Percentiles rank a stretch among this genome's conserved stretches.
These are phyloP conservation scores for Pichia sp. DNA, from an alignment of 1,139 yeast genomes.

Conservation along the genomic window DNA sequence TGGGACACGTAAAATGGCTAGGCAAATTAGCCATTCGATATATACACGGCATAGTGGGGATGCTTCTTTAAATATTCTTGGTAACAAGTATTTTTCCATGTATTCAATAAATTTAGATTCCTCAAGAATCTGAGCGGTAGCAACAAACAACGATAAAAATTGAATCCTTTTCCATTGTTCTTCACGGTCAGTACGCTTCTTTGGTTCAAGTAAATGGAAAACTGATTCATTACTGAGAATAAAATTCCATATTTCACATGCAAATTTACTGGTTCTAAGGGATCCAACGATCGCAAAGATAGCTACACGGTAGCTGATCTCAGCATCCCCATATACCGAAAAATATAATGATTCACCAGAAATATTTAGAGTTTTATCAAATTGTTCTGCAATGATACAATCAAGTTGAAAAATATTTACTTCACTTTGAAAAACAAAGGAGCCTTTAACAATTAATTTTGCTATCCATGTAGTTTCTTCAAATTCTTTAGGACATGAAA, in stretches of 20 bases:
- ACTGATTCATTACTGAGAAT: constrained; percentile 38
- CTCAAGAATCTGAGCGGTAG: constrained; percentile 31
- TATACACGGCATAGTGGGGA: constrained; percentile 73
- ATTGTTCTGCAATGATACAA: constrained; percentile 45
- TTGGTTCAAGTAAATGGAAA: constrained; percentile 42
- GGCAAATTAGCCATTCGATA: constrained; percentile 71
- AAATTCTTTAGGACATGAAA: constrained; percentile 30
- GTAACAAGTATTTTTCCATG: constrained; percentile 26
- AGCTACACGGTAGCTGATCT: constrained; percentile 48
- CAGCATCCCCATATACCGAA: constrained; percentile 53
- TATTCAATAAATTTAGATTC: constrained; percentile 18
- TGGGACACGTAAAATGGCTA: constrained; percentile 28
- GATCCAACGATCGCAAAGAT: constrained; percentile 42
- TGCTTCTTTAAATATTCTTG: constrained; percentile 47
- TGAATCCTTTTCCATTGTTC: constrained; percentile 66
- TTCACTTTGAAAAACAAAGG: constrained; percentile 47
- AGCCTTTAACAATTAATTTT: constrained; percentile 42
- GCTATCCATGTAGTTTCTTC: constrained; percentile 48
- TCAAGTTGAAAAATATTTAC: constrained; percentile 58
- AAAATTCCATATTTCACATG: constrained; percentile 36
- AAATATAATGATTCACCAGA: constrained; percentile 36
- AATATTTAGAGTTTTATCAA: constrained; percentile 35
- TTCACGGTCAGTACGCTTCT: constrained; percentile 53
- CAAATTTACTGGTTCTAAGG: constrained; percentile 31
- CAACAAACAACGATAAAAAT: constrained; percentile 47